Base-by-base conservation (phyloP, 257 asterid genomes). In the Solanum sparsipilum region DNA sequence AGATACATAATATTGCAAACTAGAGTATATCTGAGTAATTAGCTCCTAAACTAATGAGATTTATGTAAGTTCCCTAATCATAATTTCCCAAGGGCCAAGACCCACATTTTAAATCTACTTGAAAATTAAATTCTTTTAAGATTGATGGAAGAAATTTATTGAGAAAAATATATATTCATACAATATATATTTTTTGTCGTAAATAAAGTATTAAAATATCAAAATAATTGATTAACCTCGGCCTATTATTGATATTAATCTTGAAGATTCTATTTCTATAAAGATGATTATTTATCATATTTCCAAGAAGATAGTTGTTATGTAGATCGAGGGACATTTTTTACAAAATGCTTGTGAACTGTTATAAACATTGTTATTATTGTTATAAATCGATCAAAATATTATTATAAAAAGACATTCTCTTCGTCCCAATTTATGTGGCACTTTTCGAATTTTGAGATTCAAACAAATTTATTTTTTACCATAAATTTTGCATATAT, bases 371-470 rank as follows among this genome's bases (percentile, higher is more conserved):
- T 60, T 4, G 1, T 60, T 60, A 23, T 60, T 60, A 21, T 60
- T 60, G 70, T 60, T 23, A 60, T 60, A 60, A 23, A 60, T 21
- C 35, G 35, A 34, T 34, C 29, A 23, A 60, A 60, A 60, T 21
- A 60, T 21, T 60, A 23, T 60, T 60, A 7, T 60, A 5, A 9
- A 4, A 23, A 60, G n/a, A 56, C 0, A 15, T 0, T 48, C 0
- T 0, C 8, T 48, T 5, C 3, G 60, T 48, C 1, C 0, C 0
- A 48, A 48, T 48, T 15, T 48, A 48, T 48, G 21, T 48, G 21
- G 0, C 8, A 48, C 0, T 48, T 48, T 48, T 48, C 1, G 7
- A 8, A 48, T 15, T 48, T 48, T 0, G 21, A 48, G 8, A 48
- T 48, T 15, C 8, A 48, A 48, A 15, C 3, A 48, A 48, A 5